Conservation (phyloP, 805 yeast species). For the Ogataea corticis region DNA sequence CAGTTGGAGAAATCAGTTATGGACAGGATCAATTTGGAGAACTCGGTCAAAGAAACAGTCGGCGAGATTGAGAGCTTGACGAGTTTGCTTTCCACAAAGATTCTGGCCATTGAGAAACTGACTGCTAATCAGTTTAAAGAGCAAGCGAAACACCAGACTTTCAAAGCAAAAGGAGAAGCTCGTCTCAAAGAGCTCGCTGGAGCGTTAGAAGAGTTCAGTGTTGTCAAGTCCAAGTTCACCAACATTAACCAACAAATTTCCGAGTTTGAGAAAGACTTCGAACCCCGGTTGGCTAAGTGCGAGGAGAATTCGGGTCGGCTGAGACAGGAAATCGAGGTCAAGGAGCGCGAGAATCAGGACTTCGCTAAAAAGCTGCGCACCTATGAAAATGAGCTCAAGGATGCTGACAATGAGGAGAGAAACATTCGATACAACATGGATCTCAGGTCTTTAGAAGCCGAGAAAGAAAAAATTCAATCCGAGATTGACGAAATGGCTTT, state of each 20-base stretch:
- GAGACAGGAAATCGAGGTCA: slow-evolving; percentile 20
- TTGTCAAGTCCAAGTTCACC: slow-evolving; percentile 43
- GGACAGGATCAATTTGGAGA: slow-evolving; percentile 45
- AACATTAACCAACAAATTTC: slow-evolving; percentile 44
- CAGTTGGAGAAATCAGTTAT: slow-evolving; percentile 51
- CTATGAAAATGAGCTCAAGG: slow-evolving; percentile 51
- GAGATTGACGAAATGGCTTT: slow-evolving; percentile 36
- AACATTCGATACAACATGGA: slow-evolving; percentile 47
- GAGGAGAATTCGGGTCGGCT: slow-evolving; percentile 16
- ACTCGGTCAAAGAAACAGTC: slow-evolving; percentile 30
- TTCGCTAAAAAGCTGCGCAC: slow-evolving; percentile 52
- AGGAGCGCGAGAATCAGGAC: slow-evolving; percentile 33
- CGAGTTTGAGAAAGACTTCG: slow-evolving; percentile 29
- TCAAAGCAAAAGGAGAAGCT: slow-evolving; percentile 22
- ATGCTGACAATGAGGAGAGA: slow-evolving; percentile 61
- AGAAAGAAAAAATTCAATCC: slow-evolving; percentile 27
- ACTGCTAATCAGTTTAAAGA: slow-evolving; percentile 12
- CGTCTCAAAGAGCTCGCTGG: slow-evolving; percentile 22
- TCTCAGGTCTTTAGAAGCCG: slow-evolving; percentile 46
- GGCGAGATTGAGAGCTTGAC: slow-evolving; percentile 25
- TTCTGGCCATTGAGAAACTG: slow-evolving; percentile 14
- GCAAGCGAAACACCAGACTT: slow-evolving; percentile 6
- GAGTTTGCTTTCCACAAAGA: slow-evolving; percentile 4
- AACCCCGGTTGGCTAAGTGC: slow-evolving; percentile 12
- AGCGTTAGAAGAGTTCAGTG: slow-evolving; percentile 34